These are phyloP conservation scores for Russula ochroleuca DNA, from an alignment of 768 basidiomycete species.

Conservation along the genomic window DNA sequence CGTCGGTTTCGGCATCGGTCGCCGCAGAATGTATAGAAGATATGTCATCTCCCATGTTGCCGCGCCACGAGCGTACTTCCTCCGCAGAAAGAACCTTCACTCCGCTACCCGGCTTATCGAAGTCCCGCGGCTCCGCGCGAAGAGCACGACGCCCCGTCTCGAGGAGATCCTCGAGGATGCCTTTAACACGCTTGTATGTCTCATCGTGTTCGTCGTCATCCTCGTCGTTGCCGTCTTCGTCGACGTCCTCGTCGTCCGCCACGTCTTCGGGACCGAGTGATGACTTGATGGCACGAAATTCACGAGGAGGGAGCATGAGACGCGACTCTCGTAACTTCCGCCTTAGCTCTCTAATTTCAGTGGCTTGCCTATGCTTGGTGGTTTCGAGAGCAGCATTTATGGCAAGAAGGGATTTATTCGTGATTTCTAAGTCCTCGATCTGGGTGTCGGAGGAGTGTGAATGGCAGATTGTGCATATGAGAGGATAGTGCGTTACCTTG, in stretches of 20 bases:
- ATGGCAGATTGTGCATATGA: conserved; percentile 1
- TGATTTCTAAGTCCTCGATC: conserved; percentile 92
- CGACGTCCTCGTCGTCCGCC: conserved; percentile 38
- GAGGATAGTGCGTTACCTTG: conserved; percentile 50
- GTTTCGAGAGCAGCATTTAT: conserved; percentile 83
- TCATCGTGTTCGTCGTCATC: conserved; percentile 45
- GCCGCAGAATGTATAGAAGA: conserved; percentile 18
- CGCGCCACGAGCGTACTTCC: conserved; percentile 59
- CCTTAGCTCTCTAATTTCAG: conserved; percentile 80
- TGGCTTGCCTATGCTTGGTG: conserved; percentile 71
- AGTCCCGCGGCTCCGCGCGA: conserved; percentile 53
- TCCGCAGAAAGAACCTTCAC: conserved; percentile 71
- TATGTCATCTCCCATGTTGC: conserved; percentile 28
- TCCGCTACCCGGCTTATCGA: conserved; percentile 39
- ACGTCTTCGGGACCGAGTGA: conserved; percentile 45
- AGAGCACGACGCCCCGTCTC: conserved; percentile 57
- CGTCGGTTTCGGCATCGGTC: conserved; percentile 27
- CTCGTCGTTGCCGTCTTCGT: conserved; percentile 38
- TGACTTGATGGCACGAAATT: conserved; percentile 53
- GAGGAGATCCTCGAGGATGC: conserved; percentile 60
- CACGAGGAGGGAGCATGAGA: conserved; percentile 66
- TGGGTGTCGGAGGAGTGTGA: conserved; percentile 34
- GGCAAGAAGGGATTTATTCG: conserved; percentile 77
- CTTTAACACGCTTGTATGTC: conserved; percentile 57
- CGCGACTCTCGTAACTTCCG: conserved; percentile 79